Evolutionary conservation across 2,329 filamentous ascomycete genomes (phyloP).

Genomic region (Epichloe sylvatica): DNA sequence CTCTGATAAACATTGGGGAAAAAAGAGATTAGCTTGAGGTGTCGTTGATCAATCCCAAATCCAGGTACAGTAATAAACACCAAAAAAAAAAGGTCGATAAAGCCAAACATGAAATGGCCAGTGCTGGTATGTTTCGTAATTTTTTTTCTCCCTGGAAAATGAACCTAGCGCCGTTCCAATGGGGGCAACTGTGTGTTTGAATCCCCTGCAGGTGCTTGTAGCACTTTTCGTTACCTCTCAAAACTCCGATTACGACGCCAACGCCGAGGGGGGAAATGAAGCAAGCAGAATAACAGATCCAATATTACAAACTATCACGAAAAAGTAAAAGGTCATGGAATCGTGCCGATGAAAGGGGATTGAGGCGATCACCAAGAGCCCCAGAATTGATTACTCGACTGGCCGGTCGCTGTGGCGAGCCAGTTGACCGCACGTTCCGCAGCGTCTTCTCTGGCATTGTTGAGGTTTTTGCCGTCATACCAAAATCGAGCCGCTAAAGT

Average conservation of each 20-base stretch:
- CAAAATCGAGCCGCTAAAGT: slow-evolving; percentile 64
- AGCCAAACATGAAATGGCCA: background rate
- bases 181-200: background rate
- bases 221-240: background rate
- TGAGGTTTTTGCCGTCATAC: slow-evolving; percentile 80
- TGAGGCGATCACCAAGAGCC: slow-evolving; percentile 9
- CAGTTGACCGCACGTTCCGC: slow-evolving; percentile 62
- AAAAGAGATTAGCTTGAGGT: background rate
- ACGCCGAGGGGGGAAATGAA: background rate
- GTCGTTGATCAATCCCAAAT: background rate
- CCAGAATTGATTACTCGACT: slow-evolving; percentile 14
- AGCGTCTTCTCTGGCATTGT: slow-evolving; percentile 85
- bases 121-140: background rate
- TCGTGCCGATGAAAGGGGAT: background rate
- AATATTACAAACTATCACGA: background rate
- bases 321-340: background rate
- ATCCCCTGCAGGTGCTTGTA: background rate
- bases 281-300: background rate
- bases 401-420: slow-evolving; percentile 27
- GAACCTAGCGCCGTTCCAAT: slow-evolving; percentile 2
- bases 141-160: background rate
- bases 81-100: background rate
- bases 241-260: background rate
- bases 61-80: background rate
- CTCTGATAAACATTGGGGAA: background rate